Evolutionary conservation across 1,284 basidiomycete species (phyloP).

Genomic region (Puccinia brachypodii): DNA sequence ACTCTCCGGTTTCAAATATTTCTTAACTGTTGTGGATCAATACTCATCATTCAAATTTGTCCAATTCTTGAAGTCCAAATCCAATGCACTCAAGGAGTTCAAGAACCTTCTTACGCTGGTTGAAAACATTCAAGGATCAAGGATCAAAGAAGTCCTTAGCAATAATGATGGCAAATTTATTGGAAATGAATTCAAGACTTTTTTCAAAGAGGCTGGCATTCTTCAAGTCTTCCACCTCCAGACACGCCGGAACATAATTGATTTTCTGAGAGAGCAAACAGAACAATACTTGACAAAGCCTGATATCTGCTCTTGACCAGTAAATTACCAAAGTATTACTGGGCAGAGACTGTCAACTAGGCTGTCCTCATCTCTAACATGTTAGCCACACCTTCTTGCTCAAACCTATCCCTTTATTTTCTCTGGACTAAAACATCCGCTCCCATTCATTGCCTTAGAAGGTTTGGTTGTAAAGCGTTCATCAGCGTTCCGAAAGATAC

Average conservation of each 20-base stretch:
- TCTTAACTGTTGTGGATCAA: background rate
- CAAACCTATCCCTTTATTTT: background rate
- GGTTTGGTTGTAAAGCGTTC: slow-evolving; percentile 6
- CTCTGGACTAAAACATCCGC: background rate
- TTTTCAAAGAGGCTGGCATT: background rate
- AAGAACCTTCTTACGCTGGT: background rate
- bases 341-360: slow-evolving; percentile 3
- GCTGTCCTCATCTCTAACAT: background rate
- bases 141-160: slow-evolving; percentile 56
- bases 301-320: background rate
- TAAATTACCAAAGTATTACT: background rate
- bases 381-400: background rate
- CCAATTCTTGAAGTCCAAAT: background rate
- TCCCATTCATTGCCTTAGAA: background rate
- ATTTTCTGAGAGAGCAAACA: slow-evolving; percentile 18
- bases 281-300: slow-evolving; percentile 5
- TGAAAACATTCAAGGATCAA: slow-evolving; percentile 14
- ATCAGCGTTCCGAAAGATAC: background rate
- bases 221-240: background rate
- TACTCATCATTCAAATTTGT: slow-evolving; percentile 13
- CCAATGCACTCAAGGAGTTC: background rate
- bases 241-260: slow-evolving; percentile 32
- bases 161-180: slow-evolving; percentile 57
- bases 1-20: background rate
- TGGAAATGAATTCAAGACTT: background rate